A percentile compares a stretch with the other conserved stretches of the same genome.
phyloP scores from a whole-genome alignment of 148 eudicot species.

The Rhododendron ferrugineum region DNA sequence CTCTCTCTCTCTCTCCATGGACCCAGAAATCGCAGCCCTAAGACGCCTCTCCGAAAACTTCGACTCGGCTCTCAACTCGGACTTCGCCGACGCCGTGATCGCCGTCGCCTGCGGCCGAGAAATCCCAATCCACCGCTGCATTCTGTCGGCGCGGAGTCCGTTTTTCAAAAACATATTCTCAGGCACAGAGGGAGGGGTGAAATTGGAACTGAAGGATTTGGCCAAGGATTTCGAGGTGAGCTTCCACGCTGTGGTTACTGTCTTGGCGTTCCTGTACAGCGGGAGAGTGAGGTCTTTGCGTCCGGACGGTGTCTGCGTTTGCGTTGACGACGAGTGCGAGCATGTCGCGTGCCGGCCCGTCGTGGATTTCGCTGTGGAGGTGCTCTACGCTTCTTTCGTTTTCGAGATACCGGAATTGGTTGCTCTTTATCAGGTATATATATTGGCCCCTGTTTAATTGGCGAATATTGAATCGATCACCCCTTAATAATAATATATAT shows the following conservation, averaged over 20 bases:
- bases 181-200: constrained; percentile 26
- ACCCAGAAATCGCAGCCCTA: constrained; percentile 39
- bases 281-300: constrained; percentile 43
- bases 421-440: constrained; percentile 66
- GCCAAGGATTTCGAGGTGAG: constrained; percentile 55
- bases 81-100: constrained; percentile 58
- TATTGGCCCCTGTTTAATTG: not conserved
- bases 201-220: constrained; percentile 52
- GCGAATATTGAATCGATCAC: too few species aligned
- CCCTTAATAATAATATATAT: too few species aligned
- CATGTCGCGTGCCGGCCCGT: constrained; percentile 72
- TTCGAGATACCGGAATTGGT: constrained; percentile 70
- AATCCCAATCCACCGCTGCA: constrained; percentile 67
- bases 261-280: constrained; percentile 59
- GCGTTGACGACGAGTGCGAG: constrained; percentile 67
- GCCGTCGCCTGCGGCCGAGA: constrained; percentile 34
- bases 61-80: constrained; percentile 24
- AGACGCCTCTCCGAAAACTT: constrained; percentile 57
- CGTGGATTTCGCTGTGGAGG: constrained; percentile 61
- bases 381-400: constrained; percentile 53
- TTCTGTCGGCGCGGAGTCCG: constrained; percentile 57
- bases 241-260: constrained; percentile 57
- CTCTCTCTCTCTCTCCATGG: constrained; percentile 5
- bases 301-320: constrained; percentile 55
- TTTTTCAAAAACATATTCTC: constrained; percentile 37